Base-by-base conservation (phyloP, 2,329 filamentous ascomycete genomes). In the Cordyceps militaris region DNA sequence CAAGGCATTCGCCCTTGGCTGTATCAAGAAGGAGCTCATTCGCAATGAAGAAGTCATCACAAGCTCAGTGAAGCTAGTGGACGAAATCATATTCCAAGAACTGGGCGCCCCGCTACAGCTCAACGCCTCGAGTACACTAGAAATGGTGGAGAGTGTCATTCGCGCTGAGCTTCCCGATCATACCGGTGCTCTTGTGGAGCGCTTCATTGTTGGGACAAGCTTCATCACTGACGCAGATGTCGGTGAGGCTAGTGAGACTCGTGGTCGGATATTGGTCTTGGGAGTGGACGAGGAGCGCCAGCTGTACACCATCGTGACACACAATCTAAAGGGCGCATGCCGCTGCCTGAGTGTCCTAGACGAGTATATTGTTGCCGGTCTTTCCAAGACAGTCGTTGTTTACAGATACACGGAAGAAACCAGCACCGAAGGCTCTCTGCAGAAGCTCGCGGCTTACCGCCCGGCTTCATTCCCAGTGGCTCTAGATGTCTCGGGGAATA, bases 161-260 rank as follows among this genome's bases (percentile, higher is more conserved):
- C 83, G 89, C 34, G 86, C 89, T 6, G 83, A 90, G 63, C 78
- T 97, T 13, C 78, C 81, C 2, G 86, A 76, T 63, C 73, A 74
- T 3, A 75, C 74, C 43, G 84, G 84, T 10, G 74, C 78, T 28
- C 68, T 72, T 5, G 81, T 80, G 0, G 92, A 97, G 69, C 80
- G 91, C 43, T 97, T 97, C 66, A 76, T 97, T n/a, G 83, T 97
- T 7, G 94, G 94, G 7, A 97, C 94, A 0, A 89, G 89, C 57
- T 92, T 88, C 65, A 69, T 93, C 44, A 77, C 78, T 8, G 85
- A 89, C 47, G 82, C 84, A 9, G 76, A 81, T 10, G 73, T 73
- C 3, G 72, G 78, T 19, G 74, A 72, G 21, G 66, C 70, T 19
- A 77, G 79, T 11, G 74, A 79, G 14, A 77, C 62, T 2, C 66